A percentile compares a stretch with the other conserved stretches of the same genome.
These are phyloP conservation scores for Ophiostoma sp. DNA, from an alignment of 2,329 filamentous ascomycete genomes.

Conservation along the genomic window DNA sequence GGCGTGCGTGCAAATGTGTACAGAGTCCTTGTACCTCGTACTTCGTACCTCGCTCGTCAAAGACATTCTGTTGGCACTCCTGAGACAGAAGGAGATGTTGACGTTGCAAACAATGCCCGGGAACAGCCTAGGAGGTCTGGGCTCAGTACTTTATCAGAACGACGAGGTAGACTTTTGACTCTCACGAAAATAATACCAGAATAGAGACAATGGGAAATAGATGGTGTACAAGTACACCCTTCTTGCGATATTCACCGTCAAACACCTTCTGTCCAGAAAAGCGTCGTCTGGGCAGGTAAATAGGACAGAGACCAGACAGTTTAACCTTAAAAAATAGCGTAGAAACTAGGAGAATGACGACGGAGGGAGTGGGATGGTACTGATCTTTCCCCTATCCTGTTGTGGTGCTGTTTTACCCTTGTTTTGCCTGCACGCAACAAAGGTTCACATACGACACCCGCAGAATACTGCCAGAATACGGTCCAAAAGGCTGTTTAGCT, in stretches of 20 bases:
- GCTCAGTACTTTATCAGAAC: not conserved
- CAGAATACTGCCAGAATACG: not conserved
- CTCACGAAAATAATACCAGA: not conserved
- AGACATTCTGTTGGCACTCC: not conserved
- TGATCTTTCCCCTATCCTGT: not conserved
- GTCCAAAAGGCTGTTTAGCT: not conserved
- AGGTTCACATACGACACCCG: too few species aligned
- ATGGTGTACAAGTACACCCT: not conserved
- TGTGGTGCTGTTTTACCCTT: not conserved
- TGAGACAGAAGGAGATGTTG: not conserved
- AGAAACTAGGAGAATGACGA: not conserved
- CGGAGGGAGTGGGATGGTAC: too few species aligned
- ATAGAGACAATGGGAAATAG: not conserved
- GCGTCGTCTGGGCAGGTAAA: not conserved
- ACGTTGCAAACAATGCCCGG: slow-evolving; percentile 2
- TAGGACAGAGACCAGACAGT: not conserved
- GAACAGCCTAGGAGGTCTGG: not conserved
- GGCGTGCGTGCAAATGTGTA: not conserved
- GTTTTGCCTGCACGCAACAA: not conserved
- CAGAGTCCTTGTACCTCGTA: not conserved
- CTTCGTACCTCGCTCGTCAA: not conserved
- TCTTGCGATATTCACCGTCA: not conserved
- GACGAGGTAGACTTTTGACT: not conserved
- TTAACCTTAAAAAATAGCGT: not conserved
- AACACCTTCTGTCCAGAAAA: not conserved